Base-by-base conservation (phyloP, 139 green algal species). In the Bryopsis sp. region DNA sequence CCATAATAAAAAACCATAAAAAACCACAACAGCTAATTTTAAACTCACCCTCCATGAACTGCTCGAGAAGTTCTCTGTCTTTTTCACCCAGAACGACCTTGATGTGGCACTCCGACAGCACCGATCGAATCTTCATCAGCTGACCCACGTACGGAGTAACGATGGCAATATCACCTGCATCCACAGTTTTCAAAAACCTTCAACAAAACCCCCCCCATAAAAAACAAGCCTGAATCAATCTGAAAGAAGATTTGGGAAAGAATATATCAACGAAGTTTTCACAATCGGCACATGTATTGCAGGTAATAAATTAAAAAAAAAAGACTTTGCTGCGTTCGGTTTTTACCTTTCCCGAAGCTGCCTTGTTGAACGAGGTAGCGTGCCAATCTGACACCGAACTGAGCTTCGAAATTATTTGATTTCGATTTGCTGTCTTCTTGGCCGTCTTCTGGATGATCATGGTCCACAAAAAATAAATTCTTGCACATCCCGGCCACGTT, bases 111-210 rank as follows among this genome's bases (percentile, higher is more conserved):
- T 26, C 66, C 19, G 75, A 43, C 54, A 84, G 61, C 0, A 64
- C 33, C 31, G 65, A 35, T 26, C 76, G 67, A 38, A 85, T 62
- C 0, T 58, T 37, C 58, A 85, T 71, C 60, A 94, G 80, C 82
- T 94, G 87, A 0, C 86, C 86, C 2, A 88, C 68, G 72, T 94
- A 91, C 1, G 86, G 82, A 11, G 86, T 90, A 11, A 94, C 48
- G 39, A 94, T 86, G 15, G 80, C 80, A 2, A 92, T 47, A 15
- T 88, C 78, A 26, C 72, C 80, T 67, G 57, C 60, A 47, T 76
- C 48, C 81, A 63, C n/a, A n/a, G n/a, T n/a, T n/a, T n/a, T n/a
- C n/a, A n/a, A n/a, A n/a, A n/a, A n/a, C n/a, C n/a, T n/a, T n/a
- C n/a, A n/a, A n/a, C n/a, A n/a, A n/a, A n/a, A n/a, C n/a, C n/a